Evolutionary conservation across 345 rosid genomes (phyloP).

Genomic region (Pugionium cornutum): DNA sequence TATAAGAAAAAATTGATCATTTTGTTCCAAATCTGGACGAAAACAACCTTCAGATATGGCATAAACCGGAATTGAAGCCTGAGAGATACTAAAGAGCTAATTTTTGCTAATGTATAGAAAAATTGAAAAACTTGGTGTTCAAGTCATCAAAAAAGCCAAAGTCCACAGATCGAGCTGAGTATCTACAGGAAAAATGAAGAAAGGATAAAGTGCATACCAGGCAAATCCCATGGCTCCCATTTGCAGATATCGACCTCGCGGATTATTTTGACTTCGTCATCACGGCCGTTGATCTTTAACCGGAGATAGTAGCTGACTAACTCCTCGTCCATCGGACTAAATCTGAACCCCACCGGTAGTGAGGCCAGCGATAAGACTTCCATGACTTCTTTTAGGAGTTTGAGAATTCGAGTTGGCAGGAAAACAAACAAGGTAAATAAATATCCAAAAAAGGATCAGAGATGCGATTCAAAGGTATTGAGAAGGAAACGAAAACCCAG

Average conservation of each 20-base stretch:
- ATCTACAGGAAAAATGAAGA: background rate
- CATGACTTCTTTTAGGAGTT: slow-evolving; percentile 38
- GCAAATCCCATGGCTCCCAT: slow-evolving; percentile 95
- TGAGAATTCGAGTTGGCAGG: background rate
- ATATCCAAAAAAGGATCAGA: slow-evolving; percentile 3
- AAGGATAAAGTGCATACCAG: slow-evolving; percentile 48
- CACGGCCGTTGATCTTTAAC: slow-evolving; percentile 65
- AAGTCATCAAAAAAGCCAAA: background rate
- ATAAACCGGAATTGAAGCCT: background rate
- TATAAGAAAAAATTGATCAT: background rate
- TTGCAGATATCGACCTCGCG: slow-evolving; percentile 84
- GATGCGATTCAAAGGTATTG: slow-evolving; percentile 33
- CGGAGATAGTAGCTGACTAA: slow-evolving; percentile 67
- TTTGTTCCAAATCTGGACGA: background rate
- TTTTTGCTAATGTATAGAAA: no score
- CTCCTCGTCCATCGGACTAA: slow-evolving; percentile 91
- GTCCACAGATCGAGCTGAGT: background rate
- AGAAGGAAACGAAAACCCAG: slow-evolving; percentile 10
- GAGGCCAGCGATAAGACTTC: slow-evolving; percentile 54
- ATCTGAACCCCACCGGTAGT: slow-evolving; percentile 83
- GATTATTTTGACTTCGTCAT: slow-evolving; percentile 58
- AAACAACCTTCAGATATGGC: background rate
- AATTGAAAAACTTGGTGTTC: no score
- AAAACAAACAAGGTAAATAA: background rate
- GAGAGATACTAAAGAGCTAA: background rate